Percentiles rank a stretch among this genome's conserved stretches.
phyloP scores from a whole-genome alignment of 139 green algal genomes.

The Nannochloris sp. region DNA sequence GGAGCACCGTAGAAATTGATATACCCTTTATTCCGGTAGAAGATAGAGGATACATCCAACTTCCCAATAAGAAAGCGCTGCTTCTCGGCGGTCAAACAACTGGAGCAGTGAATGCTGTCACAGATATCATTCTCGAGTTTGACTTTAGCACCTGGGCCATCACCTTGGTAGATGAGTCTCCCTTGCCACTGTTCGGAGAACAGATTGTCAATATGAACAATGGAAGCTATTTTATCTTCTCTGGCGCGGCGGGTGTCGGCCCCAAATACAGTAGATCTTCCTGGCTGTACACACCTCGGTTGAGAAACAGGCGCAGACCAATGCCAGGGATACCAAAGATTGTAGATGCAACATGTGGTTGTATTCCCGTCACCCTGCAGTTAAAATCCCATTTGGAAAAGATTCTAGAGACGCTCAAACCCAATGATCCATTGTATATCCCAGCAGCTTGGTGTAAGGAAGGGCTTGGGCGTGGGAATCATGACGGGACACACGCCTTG shows the following conservation, averaged over 20 bases:
- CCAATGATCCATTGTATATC: background rate
- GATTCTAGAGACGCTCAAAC: background rate
- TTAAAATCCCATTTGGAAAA: background rate
- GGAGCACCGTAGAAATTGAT: background rate
- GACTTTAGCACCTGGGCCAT: background rate
- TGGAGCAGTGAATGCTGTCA: background rate
- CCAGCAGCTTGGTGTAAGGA: background rate
- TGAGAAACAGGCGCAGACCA: background rate
- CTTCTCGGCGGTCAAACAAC: background rate
- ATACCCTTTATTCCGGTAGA: background rate
- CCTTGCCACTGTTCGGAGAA: background rate
- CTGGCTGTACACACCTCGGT: background rate
- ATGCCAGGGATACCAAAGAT: background rate
- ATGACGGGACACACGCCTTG: background rate
- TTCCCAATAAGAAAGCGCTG: background rate
- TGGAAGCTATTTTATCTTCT: background rate
- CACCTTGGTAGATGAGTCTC: background rate
- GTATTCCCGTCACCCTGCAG: background rate
- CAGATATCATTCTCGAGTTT: background rate
- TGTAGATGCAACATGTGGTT: background rate
- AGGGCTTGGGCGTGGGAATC: background rate
- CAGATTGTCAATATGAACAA: background rate
- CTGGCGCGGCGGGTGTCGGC: background rate
- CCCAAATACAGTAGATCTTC: slow-evolving; percentile 3
- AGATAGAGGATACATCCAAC: background rate